Base-by-base conservation (phyloP, 495 filamentous ascomycete species). In the Aspergillus bertholletiae region DNA sequence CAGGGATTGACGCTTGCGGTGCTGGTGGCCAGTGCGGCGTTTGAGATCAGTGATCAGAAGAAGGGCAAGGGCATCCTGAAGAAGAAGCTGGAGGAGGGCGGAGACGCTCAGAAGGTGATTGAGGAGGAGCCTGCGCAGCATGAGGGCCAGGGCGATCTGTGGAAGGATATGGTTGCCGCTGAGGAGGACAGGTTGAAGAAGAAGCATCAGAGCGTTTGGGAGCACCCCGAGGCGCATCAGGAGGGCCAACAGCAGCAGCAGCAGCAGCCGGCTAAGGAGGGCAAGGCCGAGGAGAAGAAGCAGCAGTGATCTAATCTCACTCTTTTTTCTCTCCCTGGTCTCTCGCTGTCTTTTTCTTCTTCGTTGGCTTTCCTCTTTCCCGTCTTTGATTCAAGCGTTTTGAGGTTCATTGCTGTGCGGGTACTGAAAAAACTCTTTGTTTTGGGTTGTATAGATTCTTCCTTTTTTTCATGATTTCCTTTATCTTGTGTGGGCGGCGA, bases 1-100 rank as follows among this genome's bases (percentile, higher is more conserved):
- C 94, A 98, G 76, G 92, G 91, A 15, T 74, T 96, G 62, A 97
- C 94, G 46, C 74, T 98, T 17, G 89, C 88, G 64, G 90, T 97
- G 49, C 74, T 98, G 55, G 76, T 96, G 62, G 90, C 89, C 27
- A 88, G 84, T 53, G 93, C 95, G 35, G 90, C 84, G 17, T 88
- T 97, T 65, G 94, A 98, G 85, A 86, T 92, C 26, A 81, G 80
- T 6, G 94, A 98, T 69, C 86, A 88, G 52, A 81, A 79, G 56
- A 80, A 79, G 59, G 90, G 88, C 17, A 82, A 82, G 65, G 92
- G 92, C 23, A 51, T 73, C 2, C 32, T 74, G 24, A 62, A 81
- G 84, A 64, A 90, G 83, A 81, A 83, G 85, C 78, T 88, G 82
- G 41, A 86, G 59, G 85, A 90, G 69, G 84, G 82, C n/a, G 27